phyloP scores from a whole-genome alignment of 192 early-diverging fungal species.

The Mortierella alpina region DNA sequence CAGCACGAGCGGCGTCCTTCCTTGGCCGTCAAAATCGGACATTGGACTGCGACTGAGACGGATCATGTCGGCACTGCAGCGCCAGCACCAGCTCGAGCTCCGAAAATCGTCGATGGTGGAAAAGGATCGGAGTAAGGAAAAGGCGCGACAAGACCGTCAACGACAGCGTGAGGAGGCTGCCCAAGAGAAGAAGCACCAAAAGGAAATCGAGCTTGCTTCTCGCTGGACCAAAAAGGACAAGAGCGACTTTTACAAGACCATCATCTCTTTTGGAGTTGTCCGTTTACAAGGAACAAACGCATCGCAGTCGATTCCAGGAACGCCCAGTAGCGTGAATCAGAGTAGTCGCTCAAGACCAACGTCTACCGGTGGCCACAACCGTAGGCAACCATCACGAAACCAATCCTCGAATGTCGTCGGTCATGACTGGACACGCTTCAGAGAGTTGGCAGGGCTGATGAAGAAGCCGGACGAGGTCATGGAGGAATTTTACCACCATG shows the following conservation, averaged over 20 bases:
- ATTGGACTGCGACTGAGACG: constrained; percentile 69
- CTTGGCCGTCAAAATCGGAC: constrained; percentile 72
- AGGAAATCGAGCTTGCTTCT: constrained; percentile 53
- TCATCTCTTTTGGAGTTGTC: constrained; percentile 68
- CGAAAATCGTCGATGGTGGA: constrained; percentile 55
- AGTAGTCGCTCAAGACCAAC: constrained; percentile 23
- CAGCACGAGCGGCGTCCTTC: constrained; percentile 42
- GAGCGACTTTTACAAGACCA: constrained; percentile 65
- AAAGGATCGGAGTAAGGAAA: constrained; percentile 57
- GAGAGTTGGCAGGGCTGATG: constrained; percentile 70
- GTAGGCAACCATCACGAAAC: no score
- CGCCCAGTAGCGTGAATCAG: constrained; percentile 30
- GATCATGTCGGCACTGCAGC: constrained; percentile 65
- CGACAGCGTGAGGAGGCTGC: constrained; percentile 56
- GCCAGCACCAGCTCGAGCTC: constrained; percentile 61
- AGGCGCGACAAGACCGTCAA: constrained; percentile 49
- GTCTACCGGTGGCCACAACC: neutral
- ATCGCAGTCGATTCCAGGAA: constrained; percentile 1
- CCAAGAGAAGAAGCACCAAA: constrained; percentile 54
- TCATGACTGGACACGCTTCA: constrained; percentile 75
- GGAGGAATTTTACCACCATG: constrained; percentile 69
- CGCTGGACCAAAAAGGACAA: constrained; percentile 67
- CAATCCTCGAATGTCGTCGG: neutral
- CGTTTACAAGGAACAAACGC: constrained; percentile 2
- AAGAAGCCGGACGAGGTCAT: constrained; percentile 77